Base-by-base conservation (phyloP, 192 early-diverging fungal genomes). In the Physocladia obscura region DNA sequence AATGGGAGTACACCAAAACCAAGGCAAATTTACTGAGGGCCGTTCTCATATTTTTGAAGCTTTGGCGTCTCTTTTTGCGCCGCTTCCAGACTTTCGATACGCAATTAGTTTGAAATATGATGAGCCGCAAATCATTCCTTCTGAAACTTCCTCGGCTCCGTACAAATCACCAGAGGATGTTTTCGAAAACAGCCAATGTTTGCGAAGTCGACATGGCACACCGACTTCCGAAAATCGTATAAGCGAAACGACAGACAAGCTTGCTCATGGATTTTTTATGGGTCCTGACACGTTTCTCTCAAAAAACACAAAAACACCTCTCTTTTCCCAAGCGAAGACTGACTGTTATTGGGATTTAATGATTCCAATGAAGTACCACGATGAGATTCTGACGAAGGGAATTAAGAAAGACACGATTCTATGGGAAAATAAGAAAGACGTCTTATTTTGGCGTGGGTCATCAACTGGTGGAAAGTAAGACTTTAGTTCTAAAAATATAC, bases 401-500 rank as follows among this genome's bases (percentile, higher is more conserved):
- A 17, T 26, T 26, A 11, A 26, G n/a, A 48, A 48, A 24, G 63
- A 67, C 34, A 13, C 47, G 17, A 13, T 32, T 35, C 13, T 6
- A 1, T 67, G 47, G 47, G 31, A 52, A 29, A 49, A 57, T n/a
- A 68, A 68, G 29, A 17, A 5, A 35, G 27, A 44, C 24, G 65
- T 68, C 15, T 30, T 68, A 37, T 68, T 68, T 57, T 68, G 65
- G 65, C 24, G 65, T 11, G 65, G 65, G 40, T n/a, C 52, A 4
- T 29, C 27, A 8, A 56, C 51, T 11, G 38, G 65, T 22, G 65
- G 65, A 40, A 13, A 49, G 52, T 35, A n/a, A 34, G 34, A 44
- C 11, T n/a, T 13, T 13, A 44, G 11, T 44, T 44, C n/a, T 44
- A 8, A 13, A n/a, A n/a, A n/a, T 44, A 8, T 13, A 13, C 40